Evolutionary conservation across 768 basidiomycete species (phyloP).

Genomic region (Porphyrellus cyaneotinctus): DNA sequence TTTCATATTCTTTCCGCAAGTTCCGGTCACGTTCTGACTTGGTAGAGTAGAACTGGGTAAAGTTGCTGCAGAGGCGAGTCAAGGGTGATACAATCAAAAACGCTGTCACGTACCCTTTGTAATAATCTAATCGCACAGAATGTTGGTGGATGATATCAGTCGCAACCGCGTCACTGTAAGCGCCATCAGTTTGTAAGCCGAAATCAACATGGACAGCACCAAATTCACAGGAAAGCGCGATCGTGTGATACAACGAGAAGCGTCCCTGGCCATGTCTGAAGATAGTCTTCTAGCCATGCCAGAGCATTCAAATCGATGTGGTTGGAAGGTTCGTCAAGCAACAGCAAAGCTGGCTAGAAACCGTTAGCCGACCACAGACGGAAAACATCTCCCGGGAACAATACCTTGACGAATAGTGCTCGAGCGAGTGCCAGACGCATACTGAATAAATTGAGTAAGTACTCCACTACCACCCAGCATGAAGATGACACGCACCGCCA

Average conservation of each 20-base stretch:
- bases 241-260: slow-evolving; percentile 98
- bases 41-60: slow-evolving; percentile 97
- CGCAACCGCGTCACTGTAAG: slow-evolving; percentile 79
- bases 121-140: slow-evolving; percentile 89
- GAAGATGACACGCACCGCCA: slow-evolving; percentile 61
- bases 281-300: slow-evolving; percentile 96
- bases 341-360: slow-evolving; percentile 62
- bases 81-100: not conserved
- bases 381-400: not conserved
- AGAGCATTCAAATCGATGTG: slow-evolving; percentile 95
- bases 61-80: slow-evolving; percentile 67
- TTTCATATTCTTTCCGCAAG: slow-evolving; percentile 90
- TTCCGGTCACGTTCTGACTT: slow-evolving; percentile 93
- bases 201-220: slow-evolving; percentile 29
- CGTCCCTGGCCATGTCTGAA: slow-evolving; percentile 92
- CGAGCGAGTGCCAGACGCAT: slow-evolving; percentile 96
- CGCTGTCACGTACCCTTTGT: slow-evolving; percentile 68
- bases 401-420: slow-evolving; percentile 92
- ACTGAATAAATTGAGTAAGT: slow-evolving; percentile 36
- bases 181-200: not conserved
- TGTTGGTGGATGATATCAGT: slow-evolving; percentile 99
- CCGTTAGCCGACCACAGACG: slow-evolving; percentile 4
- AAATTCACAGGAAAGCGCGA: slow-evolving; percentile 81
- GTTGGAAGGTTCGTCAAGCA: slow-evolving; percentile 95
- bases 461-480: not conserved